Evolutionary conservation across 148 eudicot genomes (phyloP).

Genomic region (Rhododendron mucronatum): DNA sequence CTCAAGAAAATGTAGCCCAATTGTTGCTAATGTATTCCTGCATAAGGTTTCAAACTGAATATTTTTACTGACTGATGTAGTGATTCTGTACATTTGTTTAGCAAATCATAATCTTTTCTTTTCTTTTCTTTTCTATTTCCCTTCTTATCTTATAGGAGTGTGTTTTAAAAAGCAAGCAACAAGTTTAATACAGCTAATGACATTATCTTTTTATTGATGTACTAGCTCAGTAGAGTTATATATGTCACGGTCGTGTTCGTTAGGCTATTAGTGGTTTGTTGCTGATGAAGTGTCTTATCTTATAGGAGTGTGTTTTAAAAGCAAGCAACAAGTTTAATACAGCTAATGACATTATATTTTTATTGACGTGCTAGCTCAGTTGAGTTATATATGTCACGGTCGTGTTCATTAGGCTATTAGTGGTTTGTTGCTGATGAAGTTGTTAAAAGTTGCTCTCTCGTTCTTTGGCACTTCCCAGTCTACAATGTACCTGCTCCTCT

Average conservation of each 20-base stretch:
- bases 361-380: not conserved
- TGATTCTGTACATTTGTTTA: not conserved
- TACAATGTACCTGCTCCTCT: not conserved
- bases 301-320: not conserved
- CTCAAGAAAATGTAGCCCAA: not conserved
- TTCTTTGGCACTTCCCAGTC: slow-evolving; percentile 4
- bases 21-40: not conserved
- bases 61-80: not conserved
- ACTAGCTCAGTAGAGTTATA: not conserved
- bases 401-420: not conserved
- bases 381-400: not conserved
- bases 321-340: not conserved
- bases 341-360: not conserved
- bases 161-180: not conserved
- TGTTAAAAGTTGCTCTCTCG: not conserved
- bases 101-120: not conserved
- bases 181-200: not conserved
- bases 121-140: not conserved
- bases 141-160: not conserved
- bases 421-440: not conserved
- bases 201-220: not conserved
- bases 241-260: not conserved
- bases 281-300: not conserved
- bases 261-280: not conserved
- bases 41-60: not conserved